A percentile compares a stretch with the other conserved stretches of the same genome.
Evolutionary conservation across 352 stramenopile genomes (phyloP).

Genomic region (Peronospora destructor): DNA sequence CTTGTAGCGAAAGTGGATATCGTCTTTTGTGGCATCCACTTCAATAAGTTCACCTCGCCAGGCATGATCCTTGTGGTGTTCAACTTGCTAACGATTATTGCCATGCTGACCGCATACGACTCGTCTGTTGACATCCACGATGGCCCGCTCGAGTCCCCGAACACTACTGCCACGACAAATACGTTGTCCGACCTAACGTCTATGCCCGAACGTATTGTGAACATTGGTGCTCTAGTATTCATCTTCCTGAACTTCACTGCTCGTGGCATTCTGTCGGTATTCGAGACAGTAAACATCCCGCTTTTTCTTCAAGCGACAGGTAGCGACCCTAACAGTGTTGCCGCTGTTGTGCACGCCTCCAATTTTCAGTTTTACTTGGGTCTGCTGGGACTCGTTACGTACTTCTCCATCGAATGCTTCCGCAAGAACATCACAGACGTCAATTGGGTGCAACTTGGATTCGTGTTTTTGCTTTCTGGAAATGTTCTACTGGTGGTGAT

Average conservation of each 20-base stretch:
- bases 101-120: slow-evolving; percentile 58
- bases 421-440: slow-evolving; percentile 60
- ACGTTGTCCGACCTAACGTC: slow-evolving; percentile 45
- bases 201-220: slow-evolving; percentile 60
- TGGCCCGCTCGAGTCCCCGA: slow-evolving; percentile 47
- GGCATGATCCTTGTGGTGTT: slow-evolving; percentile 55
- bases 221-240: slow-evolving; percentile 64
- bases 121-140: slow-evolving; percentile 47
- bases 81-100: slow-evolving; percentile 58
- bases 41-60: slow-evolving; percentile 71
- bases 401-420: slow-evolving; percentile 77
- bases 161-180: slow-evolving; percentile 30
- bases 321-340: slow-evolving; percentile 44
- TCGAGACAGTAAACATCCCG: slow-evolving; percentile 82
- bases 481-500: slow-evolving; percentile 52
- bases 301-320: slow-evolving; percentile 65
- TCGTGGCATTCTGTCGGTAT: slow-evolving; percentile 70
- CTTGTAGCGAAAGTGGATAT: slow-evolving; percentile 57
- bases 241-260: slow-evolving; percentile 79
- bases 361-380: slow-evolving; percentile 82
- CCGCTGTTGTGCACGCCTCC: slow-evolving; percentile 54
- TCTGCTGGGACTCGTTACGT: slow-evolving; percentile 61
- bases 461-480: slow-evolving; percentile 51
- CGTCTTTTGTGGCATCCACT: slow-evolving; percentile 51
- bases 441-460: slow-evolving; percentile 63